Evolutionary conservation across 2,329 filamentous ascomycete species (phyloP), one percentile per base, ranked within the genome.

Genomic region (Botrytis byssoidea): DNA sequence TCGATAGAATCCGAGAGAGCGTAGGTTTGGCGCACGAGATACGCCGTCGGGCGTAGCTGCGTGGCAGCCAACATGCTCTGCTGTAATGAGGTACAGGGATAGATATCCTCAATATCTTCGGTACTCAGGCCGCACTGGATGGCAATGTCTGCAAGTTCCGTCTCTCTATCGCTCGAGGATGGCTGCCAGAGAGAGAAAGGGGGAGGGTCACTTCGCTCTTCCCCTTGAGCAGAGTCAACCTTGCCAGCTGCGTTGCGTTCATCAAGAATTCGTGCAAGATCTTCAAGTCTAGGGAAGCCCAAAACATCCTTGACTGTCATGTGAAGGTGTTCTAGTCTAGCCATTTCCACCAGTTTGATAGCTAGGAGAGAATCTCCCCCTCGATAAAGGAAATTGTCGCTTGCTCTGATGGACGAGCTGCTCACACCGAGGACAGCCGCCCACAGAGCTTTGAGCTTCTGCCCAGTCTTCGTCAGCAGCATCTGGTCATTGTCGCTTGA

Each of bases 61-160:
- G 67, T 40, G 32, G 48, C 44, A n/a, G 67, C 29, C 29, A 70
- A 59, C 48, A 70, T 57, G 32, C 48, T 29, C 35, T 59, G 35
- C 40, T 70, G 67, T n/a, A 70, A 29, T 12, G 48, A 29, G 25
- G 67, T 70, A 59, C 48, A 32, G 20, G 67, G 67, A 60, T 59
- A 70, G 3, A 70, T 60, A 37, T 70, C 67, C 16, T 70, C 67
- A 42, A 70, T 70, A 7, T 70, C 55, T 32, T 12, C 40, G 40
- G 44, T 29, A 22, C 55, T 32, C 16, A 65, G 25, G n/a, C 18
- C 37, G 42, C 16, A 65, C 42, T 65, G 37, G n/a, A 32, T n/a
- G 37, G 61, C 61, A 18, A 65, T 16, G 61, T 65, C 32, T 44
- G 42, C 42, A 44, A 44, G 42, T 65, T 42, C 61, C 42, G 18